Base-by-base conservation (phyloP, 805 yeast species). In the Schwanniomyces sp. region DNA sequence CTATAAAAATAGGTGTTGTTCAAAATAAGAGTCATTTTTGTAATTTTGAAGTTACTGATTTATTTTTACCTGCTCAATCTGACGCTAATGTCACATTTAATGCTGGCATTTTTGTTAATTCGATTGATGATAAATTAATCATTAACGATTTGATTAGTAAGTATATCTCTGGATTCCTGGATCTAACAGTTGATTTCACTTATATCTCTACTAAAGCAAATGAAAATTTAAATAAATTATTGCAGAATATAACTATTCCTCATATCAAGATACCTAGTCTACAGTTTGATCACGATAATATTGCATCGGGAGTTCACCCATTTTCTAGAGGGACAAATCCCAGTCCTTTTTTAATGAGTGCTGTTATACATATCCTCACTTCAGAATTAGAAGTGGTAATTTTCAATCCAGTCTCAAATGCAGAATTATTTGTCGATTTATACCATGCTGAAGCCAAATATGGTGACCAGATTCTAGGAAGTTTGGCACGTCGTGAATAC, bases 381-480 rank as follows among this genome's bases (percentile, higher is more conserved):
- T 77, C 84, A 0, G 82, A 81, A 40, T 70, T 81, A 5, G 85
- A 81, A 53, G 56, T 83, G 47, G 74, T 76, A 0, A 66, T 82
- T 0, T 79, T 58, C 60, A 83, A 83, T 53, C 88, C 88, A 1
- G 54, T 83, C 1, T 46, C 52, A 4, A 81, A 83, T 54, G 59
- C 70, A n/a, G 76, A 70, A 12, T 61, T 79, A 0, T 54, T 62
- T n/a, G 61, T 79, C 11, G 64, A 63, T 8, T 62, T 83, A 16
- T 49, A 67, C 16, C 69, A 69, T 34, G 85, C 80, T 1, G 70
- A 67, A 44, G 86, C 86, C 0, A 64, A 66, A 1, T 73, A 74
- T 50, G 72, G 78, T 40, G 82, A 72, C 3, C 64, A 69, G 4
- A 61, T 67, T 2, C 58, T 82, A 41, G 86, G 84, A 0, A 70